A percentile compares a stretch with the other conserved stretches of the same genome.
phyloP scores from a whole-genome alignment of 306 rosid genomes.

The Glycine latifolia region DNA sequence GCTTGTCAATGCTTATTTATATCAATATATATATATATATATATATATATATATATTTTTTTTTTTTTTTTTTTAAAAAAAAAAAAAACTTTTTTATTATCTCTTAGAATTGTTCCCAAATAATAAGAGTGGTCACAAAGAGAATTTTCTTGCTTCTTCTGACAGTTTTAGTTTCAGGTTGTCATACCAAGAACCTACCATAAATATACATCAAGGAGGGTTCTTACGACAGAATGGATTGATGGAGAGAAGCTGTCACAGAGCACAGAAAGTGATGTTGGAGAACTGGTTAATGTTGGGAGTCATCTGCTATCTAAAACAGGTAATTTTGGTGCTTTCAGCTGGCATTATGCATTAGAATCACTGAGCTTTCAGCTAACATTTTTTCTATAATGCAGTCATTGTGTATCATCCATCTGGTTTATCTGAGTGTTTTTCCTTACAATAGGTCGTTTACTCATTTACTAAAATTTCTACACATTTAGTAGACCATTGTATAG shows the following conservation, averaged over 20 bases:
- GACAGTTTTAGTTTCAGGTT: slow-evolving; percentile 67
- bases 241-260: slow-evolving; percentile 97
- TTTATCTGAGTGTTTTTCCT: neutral
- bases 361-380: slow-evolving; percentile 17
- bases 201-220: slow-evolving; percentile 93
- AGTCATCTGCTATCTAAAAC: slow-evolving; percentile 97
- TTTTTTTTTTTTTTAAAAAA: too few relatives aligned
- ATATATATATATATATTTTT: too few relatives aligned
- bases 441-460: too few relatives aligned
- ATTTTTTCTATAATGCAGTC: neutral
- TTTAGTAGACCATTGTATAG: slow-evolving; percentile 3
- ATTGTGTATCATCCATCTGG: slow-evolving; percentile 29
- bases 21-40: too few relatives aligned
- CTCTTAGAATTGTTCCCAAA: slow-evolving; percentile 7
- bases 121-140: slow-evolving; percentile 21
- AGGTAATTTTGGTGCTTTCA: slow-evolving; percentile 61
- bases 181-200: slow-evolving; percentile 88
- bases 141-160: slow-evolving; percentile 44
- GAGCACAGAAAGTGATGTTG: slow-evolving; percentile 95
- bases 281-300: slow-evolving; percentile 98
- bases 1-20: too few relatives aligned
- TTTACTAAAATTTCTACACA: too few relatives aligned
- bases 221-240: slow-evolving; percentile 92
- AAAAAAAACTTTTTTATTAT: slow-evolving; percentile 19
- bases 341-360: slow-evolving; percentile 21